Evolutionary conservation across 768 basidiomycete genomes (phyloP).

Genomic region (Psilocybe cubensis): DNA sequence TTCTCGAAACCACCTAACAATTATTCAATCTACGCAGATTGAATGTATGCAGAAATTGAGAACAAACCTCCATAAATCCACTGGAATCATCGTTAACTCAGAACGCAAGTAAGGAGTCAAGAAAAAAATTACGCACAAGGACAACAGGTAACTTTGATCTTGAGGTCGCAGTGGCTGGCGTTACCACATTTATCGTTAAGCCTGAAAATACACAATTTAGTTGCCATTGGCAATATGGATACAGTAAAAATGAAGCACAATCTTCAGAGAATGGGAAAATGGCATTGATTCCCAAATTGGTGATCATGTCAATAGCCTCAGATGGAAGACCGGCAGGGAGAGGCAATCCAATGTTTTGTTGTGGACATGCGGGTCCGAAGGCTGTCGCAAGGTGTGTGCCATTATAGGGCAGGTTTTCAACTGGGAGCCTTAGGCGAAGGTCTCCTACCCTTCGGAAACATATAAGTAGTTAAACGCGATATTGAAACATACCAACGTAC

Average conservation of each 20-base stretch:
- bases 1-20: slow-evolving; percentile 18
- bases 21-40: slow-evolving; percentile 3
- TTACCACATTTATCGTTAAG: slow-evolving; percentile 35
- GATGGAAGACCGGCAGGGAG: slow-evolving; percentile 35
- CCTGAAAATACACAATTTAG: slow-evolving; percentile 51
- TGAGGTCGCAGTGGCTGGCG: slow-evolving; percentile 43
- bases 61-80: slow-evolving; percentile 54
- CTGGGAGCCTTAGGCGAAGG: slow-evolving; percentile 45
- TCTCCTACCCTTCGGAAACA: slow-evolving; percentile 32
- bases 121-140: slow-evolving; percentile 41
- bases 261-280: slow-evolving; percentile 45
- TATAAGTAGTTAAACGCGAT: neutral
- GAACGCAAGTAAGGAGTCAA: neutral
- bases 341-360: slow-evolving; percentile 43
- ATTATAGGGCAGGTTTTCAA: slow-evolving; percentile 38
- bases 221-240: too few species aligned
- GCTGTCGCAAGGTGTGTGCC: slow-evolving; percentile 39
- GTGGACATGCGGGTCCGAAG: slow-evolving; percentile 51
- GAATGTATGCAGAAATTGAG: slow-evolving; percentile 3
- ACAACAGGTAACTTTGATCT: slow-evolving; percentile 55
- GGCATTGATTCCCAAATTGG: slow-evolving; percentile 30
- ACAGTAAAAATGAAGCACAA: too few species aligned
- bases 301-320: slow-evolving; percentile 38
- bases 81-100: slow-evolving; percentile 26
- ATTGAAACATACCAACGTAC: slow-evolving; percentile 31